Conservation (phyloP, 805 yeast genomes). For the Barnettozyma wickerhamii region DNA sequence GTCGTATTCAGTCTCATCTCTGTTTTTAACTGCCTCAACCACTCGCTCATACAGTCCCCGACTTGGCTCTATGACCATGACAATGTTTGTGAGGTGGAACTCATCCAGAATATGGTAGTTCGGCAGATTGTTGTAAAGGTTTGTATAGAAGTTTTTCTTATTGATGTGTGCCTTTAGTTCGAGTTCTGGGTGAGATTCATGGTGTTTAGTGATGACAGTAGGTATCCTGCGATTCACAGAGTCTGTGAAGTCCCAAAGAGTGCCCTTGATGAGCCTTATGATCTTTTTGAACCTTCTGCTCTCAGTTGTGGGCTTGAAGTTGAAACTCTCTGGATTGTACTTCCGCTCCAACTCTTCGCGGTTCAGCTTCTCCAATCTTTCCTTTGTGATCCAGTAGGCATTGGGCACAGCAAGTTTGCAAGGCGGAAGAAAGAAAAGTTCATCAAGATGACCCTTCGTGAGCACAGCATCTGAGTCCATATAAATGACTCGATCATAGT, state of each 20-base stretch:
- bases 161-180: slow-evolving; percentile 3
- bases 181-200: background rate
- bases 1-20: slow-evolving; percentile 40
- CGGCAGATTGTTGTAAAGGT: slow-evolving; percentile 38
- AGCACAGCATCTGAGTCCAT: slow-evolving; percentile 53
- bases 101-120: slow-evolving; percentile 26
- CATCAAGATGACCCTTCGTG: slow-evolving; percentile 41
- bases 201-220: background rate
- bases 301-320: slow-evolving; percentile 21
- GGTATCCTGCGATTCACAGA: background rate
- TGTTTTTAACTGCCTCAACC: slow-evolving; percentile 22
- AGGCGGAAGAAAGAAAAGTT: slow-evolving; percentile 46
- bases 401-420: slow-evolving; percentile 43
- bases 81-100: slow-evolving; percentile 35
- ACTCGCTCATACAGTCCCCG: slow-evolving; percentile 20
- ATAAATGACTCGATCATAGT: slow-evolving; percentile 50
- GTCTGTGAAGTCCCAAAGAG: slow-evolving; percentile 1
- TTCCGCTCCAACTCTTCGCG: slow-evolving; percentile 15
- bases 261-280: slow-evolving; percentile 3
- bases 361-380: slow-evolving; percentile 22
- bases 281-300: slow-evolving; percentile 18
- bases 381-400: slow-evolving; percentile 36
- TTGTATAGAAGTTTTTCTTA: slow-evolving; percentile 17
- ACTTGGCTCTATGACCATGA: slow-evolving; percentile 60
- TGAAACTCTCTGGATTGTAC: slow-evolving; percentile 18